Percentiles rank a stretch among this genome's conserved stretches.
Evolutionary conservation across 176 grass and related monocot species (phyloP).

Genomic region (Lolium multiflorum): DNA sequence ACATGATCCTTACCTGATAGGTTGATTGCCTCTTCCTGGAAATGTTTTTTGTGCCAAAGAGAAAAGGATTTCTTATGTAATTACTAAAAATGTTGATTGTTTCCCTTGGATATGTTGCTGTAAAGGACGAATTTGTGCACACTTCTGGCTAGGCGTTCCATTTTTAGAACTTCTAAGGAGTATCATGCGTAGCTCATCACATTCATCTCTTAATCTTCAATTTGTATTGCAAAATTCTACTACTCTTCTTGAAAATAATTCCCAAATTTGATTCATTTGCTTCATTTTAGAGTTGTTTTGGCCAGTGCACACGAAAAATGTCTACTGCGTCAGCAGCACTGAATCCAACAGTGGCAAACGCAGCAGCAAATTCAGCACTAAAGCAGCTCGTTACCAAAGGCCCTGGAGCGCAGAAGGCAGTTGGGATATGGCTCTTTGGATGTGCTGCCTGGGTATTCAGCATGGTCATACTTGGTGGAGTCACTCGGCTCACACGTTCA

Average conservation of each 20-base stretch:
- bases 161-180: neutral
- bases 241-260: neutral
- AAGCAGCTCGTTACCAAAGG: slow-evolving; percentile 84
- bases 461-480: slow-evolving; percentile 89
- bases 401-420: slow-evolving; percentile 73
- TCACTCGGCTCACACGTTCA: slow-evolving; percentile 92
- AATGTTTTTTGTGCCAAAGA: neutral
- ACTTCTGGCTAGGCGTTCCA: neutral
- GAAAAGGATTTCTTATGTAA: neutral
- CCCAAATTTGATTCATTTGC: neutral
- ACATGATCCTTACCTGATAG: neutral
- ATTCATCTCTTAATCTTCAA: neutral
- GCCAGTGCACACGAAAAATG: slow-evolving; percentile 71
- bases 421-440: slow-evolving; percentile 92
- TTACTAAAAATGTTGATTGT: neutral
- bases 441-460: slow-evolving; percentile 96
- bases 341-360: slow-evolving; percentile 43
- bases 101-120: neutral
- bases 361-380: slow-evolving; percentile 64
- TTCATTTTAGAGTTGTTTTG: slow-evolving; percentile 46
- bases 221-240: neutral
- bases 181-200: neutral
- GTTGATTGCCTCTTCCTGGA: neutral
- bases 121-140: neutral
- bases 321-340: slow-evolving; percentile 48